Conservation (phyloP, 2,329 filamentous ascomycete genomes). For the Microsporum ferrugineum region DNA sequence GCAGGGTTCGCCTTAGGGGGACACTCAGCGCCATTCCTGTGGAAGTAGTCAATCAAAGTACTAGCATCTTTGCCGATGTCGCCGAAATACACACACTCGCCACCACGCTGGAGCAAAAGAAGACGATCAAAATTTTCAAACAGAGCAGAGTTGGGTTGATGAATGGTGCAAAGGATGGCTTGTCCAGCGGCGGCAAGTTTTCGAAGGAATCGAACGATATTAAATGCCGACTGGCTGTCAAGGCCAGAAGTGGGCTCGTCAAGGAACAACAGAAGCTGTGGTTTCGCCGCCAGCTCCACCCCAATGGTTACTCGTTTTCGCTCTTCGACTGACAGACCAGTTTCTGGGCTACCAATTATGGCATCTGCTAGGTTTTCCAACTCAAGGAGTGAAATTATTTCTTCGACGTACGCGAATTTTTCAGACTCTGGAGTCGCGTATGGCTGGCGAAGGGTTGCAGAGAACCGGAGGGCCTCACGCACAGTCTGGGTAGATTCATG, state of each 20-base stretch:
- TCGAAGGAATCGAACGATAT: slow-evolving; percentile 75
- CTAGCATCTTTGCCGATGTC: slow-evolving; percentile 51
- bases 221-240: slow-evolving; percentile 87
- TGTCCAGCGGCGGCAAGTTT: slow-evolving; percentile 82
- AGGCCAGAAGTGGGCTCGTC: slow-evolving; percentile 92
- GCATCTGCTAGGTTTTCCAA: slow-evolving; percentile 88
- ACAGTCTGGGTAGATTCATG: slow-evolving; percentile 77
- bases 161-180: slow-evolving; percentile 92
- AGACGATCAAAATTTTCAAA: slow-evolving; percentile 72
- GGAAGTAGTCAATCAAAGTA: slow-evolving; percentile 52
- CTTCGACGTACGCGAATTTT: slow-evolving; percentile 77
- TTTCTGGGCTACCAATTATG: slow-evolving; percentile 77
- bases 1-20: slow-evolving; percentile 57
- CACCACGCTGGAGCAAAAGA: slow-evolving; percentile 53
- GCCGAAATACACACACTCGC: slow-evolving; percentile 59
- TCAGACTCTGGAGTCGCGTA: slow-evolving; percentile 58
- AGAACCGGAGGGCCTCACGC: slow-evolving; percentile 77
- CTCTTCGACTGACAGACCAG: slow-evolving; percentile 54
- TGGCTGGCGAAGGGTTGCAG: slow-evolving; percentile 73
- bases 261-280: slow-evolving; percentile 76
- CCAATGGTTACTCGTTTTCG: slow-evolving; percentile 80
- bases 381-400: slow-evolving; percentile 80
- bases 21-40: slow-evolving; percentile 51
- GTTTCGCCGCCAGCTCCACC: slow-evolving; percentile 90
- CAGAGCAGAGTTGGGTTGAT: slow-evolving; percentile 90